Evolutionary conservation across 108 stramenopile genomes (phyloP), one percentile per base, ranked within the genome.

Genomic region (Epithemia pelagica): DNA sequence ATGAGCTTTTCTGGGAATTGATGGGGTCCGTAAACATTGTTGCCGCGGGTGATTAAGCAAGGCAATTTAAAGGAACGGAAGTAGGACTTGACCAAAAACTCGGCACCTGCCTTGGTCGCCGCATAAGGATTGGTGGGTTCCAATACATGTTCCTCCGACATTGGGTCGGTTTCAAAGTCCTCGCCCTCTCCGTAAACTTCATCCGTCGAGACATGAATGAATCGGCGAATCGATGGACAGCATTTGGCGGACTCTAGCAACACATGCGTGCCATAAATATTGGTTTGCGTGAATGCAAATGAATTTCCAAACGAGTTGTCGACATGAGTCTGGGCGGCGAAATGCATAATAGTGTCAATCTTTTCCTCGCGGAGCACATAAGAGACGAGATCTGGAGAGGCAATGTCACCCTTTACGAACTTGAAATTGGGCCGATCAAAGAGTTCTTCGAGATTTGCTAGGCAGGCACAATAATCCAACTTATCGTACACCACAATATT

Each of bases 231-330:
- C 18, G 79, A 79, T 22, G 63, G 57, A 69, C 86, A 86, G 57
- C 68, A 71, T 81, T 98, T 98, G 64, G 97, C 97, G 31, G 91
- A 81, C 87, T 99, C 99, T 32, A 99, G 82, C 46, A 99, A 78
- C 7, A 98, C 97, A 79, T 99, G 99, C 21, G 99, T 99, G 30
- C 99, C 99, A 67, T 87, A 88, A 66, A 99, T 98, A 78, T 99
- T 98, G 75, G 91, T 94, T 51, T 95, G 87, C 58, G 99, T 98
- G 78, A 99, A 99, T 67, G 89, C 90, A 79, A 99, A 96, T 29
- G 96, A 96, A 80, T 99, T 99, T 22, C 99, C 99, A 67, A 99
- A 99, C 22, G 96, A 96, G 88, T 99, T 99, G 82, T 99, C 99
- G 32, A 95, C 92, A 75, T 90, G 90, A 2, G 97, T 99, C 78